A percentile compares a stretch with the other conserved stretches of the same genome.
Conservation (phyloP, 2,329 filamentous ascomycete species). For the Pseudovirgaria hyperparasitica region DNA sequence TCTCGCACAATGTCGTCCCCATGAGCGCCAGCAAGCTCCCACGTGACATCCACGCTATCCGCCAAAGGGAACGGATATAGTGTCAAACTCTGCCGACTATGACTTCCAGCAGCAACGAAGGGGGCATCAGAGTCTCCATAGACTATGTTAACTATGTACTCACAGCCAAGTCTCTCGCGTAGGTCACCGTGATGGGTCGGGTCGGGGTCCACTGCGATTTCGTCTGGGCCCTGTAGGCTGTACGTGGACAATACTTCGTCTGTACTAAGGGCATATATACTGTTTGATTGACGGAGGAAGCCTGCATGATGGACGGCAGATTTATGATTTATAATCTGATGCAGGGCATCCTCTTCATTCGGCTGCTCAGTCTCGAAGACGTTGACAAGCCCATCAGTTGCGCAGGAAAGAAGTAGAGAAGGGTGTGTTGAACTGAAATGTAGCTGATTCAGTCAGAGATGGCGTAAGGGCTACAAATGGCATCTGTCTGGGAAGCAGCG, state of each 20-base stretch:
- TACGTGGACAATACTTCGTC: conserved; percentile 70
- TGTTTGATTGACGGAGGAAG: conserved; percentile 43
- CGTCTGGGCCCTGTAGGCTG: conserved; percentile 50
- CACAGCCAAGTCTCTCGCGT: conserved; percentile 50
- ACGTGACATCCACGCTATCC: conserved; percentile 13
- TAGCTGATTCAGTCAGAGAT: conserved; percentile 23
- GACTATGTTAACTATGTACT: conserved; percentile 60
- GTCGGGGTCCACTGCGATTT: conserved; percentile 40
- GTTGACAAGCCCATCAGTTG: conserved; percentile 69
- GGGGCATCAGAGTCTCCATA: conserved; percentile 48
- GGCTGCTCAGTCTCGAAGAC: conserved; percentile 52
- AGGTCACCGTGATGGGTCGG: conserved; percentile 52
- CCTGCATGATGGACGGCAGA: conserved; percentile 63
- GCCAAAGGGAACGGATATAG: conserved; percentile 16
- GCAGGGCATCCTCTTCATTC: conserved; percentile 64
- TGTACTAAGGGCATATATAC: conserved; percentile 59
- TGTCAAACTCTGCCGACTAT: conserved; percentile 31
- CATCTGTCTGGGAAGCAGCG: too few species aligned
- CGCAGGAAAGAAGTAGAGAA: conserved; percentile 57
- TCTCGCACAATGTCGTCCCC: conserved; percentile 37
- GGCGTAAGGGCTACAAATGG: conserved; percentile 1
- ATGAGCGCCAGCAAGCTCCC: conserved; percentile 29
- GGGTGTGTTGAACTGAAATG: conserved; percentile 49
- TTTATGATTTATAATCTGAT: conserved; percentile 67
- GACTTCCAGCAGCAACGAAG: conserved; percentile 51